Evolutionary conservation across 2,329 filamentous ascomycete genomes (phyloP).

Genomic region (Colletotrichum neosansevieriae): DNA sequence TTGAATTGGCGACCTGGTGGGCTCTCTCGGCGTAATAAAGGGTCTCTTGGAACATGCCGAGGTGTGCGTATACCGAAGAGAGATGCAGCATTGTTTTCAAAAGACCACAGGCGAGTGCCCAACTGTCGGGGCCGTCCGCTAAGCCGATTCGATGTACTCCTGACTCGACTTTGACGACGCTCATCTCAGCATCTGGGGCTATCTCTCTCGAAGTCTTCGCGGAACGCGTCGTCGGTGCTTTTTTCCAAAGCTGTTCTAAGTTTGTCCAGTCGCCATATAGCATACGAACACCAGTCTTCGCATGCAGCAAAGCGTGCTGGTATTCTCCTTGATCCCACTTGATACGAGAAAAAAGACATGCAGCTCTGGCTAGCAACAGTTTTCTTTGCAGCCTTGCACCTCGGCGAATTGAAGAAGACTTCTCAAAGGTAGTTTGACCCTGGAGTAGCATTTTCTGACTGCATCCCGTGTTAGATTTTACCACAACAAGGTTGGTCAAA

Average conservation of each 20-base stretch:
- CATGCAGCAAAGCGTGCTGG: conserved; percentile 68
- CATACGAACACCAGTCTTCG: conserved; percentile 68
- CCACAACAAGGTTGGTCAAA: not conserved
- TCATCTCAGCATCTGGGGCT: conserved; percentile 24
- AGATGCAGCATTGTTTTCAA: conserved; percentile 79
- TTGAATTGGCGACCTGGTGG: conserved; percentile 78
- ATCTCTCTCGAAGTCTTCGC: conserved; percentile 10
- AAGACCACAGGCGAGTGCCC: conserved; percentile 81
- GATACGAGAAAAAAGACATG: conserved; percentile 73
- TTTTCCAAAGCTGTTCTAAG: conserved; percentile 53
- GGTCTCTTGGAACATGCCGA: conserved; percentile 90
- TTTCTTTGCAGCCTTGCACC: conserved; percentile 52
- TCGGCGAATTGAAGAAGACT: conserved; percentile 24
- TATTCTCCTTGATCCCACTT: conserved; percentile 72
- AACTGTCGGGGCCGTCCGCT: conserved; percentile 72
- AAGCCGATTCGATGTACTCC: conserved; percentile 56
- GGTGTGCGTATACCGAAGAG: conserved; percentile 82
- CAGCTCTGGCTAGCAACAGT: conserved; percentile 68
- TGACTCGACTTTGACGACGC: conserved; percentile 2
- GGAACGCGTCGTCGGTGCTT: conserved; percentile 44
- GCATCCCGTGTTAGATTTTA: conserved; percentile 9
- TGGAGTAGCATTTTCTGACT: conserved; percentile 37
- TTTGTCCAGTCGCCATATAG: conserved; percentile 68
- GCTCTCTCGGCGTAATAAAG: conserved; percentile 90
- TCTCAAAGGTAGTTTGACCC: conserved; percentile 34